Evolutionary conservation across 495 filamentous ascomycete species (phyloP), one percentile per base, ranked within the genome.

Genomic region (Penicillium subrubescens): DNA sequence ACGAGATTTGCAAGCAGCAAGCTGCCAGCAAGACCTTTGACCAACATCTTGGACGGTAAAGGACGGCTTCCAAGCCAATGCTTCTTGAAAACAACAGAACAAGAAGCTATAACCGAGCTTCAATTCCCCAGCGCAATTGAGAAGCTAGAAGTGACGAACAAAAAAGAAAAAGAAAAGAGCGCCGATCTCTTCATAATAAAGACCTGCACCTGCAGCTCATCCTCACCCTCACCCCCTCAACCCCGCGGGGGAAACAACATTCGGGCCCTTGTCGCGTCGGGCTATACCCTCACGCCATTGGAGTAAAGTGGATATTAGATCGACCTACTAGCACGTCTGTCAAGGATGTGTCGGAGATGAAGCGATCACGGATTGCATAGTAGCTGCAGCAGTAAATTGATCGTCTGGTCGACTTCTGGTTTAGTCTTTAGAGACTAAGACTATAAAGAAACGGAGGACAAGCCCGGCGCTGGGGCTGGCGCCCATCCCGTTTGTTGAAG

Each of bases 1-100:
- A 67, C 64, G 35, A 78, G 70, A 53, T 75, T 71, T 46, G 72
- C 51, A 58, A 78, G 71, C 67, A 75, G 48, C 25, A 78, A 63
- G 35, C 76, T 69, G 61, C 67, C 65, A 2, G 76, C 56, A 53
- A 75, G 50, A 21, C 72, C 31, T 37, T 71, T 68, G 35, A 60
- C 62, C 41, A 73, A 55, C 74, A 78, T 77, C 27, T 39, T 52
- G 57, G 46, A 34, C 12, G 59, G 27, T 23, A 1, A 11, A 46
- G 31, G 6, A 41, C n/a, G 29, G 39, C 23, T 44, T 41, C 21
- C 39, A 59, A 59, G 23, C 43, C 35, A 43, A 46, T 59, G 15
- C 27, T 52, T n/a, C 14, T 21, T 3, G n/a, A 7, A 31, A 25
- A 33, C 5, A 48, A 21, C 10, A 23, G 12, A 15, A 44, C 0